Evolutionary conservation across 495 filamentous ascomycete species (phyloP), one percentile per base, ranked within the genome.

Genomic region (Trypethelium eluteriae): DNA sequence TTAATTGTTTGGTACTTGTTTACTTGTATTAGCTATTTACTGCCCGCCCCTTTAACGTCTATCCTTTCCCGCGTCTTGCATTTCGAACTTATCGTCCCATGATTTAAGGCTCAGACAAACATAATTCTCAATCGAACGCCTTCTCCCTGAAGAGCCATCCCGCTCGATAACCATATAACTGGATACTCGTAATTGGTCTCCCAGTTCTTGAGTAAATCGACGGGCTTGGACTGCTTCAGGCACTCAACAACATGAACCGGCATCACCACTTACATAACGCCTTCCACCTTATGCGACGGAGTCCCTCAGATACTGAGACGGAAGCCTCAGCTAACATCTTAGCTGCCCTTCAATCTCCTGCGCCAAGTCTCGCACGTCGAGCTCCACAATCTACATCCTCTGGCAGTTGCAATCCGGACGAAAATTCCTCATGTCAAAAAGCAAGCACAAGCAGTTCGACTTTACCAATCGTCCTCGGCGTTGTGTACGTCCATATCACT

Each of bases 401-500:
- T 11, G 59, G 67, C 39, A 70, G 68, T 14, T 75, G 72, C 39
- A 64, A 67, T 11, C 68, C 68, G 16, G 70, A 70, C 41, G 62
- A 66, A 34, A 67, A 68, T n/a, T 41, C 61, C 5, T 66, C 67
- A 18, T 76, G 74, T 61, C 39, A 69, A 6, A 67, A 63, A 18
- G 50, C 36, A 61, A 53, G 34, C 11, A 41, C 18, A 5, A 62
- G 44, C 12, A 86, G 79, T n/a, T 80, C 85, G 63, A 89, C 87
- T 2, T 72, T 96, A 57, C 85, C 93, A 1, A 91, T 98, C 65
- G 83, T 87, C 39, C 80, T 96, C 12, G 91, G 88, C 75, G 85
- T 91, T 68, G 85, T 86, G 92, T 96, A 86, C 81, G 92, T 88
- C 46, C 9, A 53, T 12, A 39, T 49, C 25, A 25, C 25, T 39